Evolutionary conservation across 2,329 filamentous ascomycete species (phyloP).

Genomic region (Dactylellina parvicollis): DNA sequence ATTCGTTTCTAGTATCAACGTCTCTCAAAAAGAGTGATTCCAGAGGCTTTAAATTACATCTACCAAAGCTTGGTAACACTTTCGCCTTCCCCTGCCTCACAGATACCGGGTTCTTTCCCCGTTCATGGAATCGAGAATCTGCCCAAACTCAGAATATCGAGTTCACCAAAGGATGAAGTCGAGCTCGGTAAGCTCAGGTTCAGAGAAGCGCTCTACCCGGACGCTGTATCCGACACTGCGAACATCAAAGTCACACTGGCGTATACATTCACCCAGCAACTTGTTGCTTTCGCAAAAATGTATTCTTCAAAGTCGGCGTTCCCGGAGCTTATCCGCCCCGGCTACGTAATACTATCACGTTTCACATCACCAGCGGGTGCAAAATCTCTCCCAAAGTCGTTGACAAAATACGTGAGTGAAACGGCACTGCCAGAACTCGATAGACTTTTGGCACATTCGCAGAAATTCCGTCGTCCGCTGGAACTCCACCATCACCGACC

Average conservation of each 20-base stretch:
- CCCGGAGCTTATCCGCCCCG: slow-evolving; percentile 19
- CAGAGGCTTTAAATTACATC: slow-evolving; percentile 84
- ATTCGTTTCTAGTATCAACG: slow-evolving; percentile 74
- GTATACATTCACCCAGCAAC: slow-evolving; percentile 35
- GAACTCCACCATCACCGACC: slow-evolving; percentile 89
- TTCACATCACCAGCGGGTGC: slow-evolving; percentile 31
- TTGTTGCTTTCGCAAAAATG: slow-evolving; percentile 56
- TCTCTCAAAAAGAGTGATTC: slow-evolving; percentile 85
- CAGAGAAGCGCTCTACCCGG: slow-evolving; percentile 66
- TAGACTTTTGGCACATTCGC: slow-evolving; percentile 64
- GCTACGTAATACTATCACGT: slow-evolving; percentile 21
- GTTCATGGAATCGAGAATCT: slow-evolving; percentile 68
- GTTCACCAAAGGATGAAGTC: slow-evolving; percentile 59
- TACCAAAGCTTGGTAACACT: slow-evolving; percentile 77
- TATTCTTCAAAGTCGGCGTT: slow-evolving; percentile 50
- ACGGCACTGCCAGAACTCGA: slow-evolving; percentile 33
- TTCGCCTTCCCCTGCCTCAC: slow-evolving; percentile 67
- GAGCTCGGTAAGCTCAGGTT: slow-evolving; percentile 68
- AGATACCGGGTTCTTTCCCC: slow-evolving; percentile 69
- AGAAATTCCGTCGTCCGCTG: slow-evolving; percentile 77
- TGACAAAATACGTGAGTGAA: slow-evolving; percentile 26
- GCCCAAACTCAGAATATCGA: slow-evolving; percentile 65
- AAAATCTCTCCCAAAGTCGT: slow-evolving; percentile 31
- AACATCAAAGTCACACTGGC: slow-evolving; percentile 65
- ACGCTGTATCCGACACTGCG: slow-evolving; percentile 59